Conservation (phyloP, 2,329 filamentous ascomycete genomes). For the Fusarium poae region DNA sequence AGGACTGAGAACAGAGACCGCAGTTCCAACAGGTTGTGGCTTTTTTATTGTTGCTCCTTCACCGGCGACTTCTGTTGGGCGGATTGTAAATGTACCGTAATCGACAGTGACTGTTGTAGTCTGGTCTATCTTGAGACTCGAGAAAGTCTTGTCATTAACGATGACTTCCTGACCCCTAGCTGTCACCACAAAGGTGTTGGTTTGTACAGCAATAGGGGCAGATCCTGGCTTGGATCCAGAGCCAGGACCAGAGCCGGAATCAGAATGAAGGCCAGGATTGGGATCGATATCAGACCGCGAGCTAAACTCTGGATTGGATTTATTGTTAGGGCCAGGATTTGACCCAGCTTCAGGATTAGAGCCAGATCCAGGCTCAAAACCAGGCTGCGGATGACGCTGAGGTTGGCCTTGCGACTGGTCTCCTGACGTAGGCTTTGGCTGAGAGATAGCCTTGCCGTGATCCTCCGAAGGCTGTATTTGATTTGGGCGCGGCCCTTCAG, state of each 20-base stretch:
- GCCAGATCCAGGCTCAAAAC: neutral
- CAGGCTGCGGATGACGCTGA: neutral
- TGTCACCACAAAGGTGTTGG: conserved; percentile 56
- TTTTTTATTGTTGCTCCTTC: conserved; percentile 60
- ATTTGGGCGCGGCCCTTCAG: conserved; percentile 2
- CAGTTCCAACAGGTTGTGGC: conserved; percentile 52
- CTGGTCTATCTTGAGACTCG: conserved; percentile 53
- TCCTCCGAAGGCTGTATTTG: neutral
- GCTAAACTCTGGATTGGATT: no score
- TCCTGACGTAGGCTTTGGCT: conserved; percentile 9
- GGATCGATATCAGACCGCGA: neutral
- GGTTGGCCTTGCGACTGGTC: conserved; percentile 10
- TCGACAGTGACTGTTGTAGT: conserved; percentile 59
- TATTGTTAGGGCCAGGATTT: neutral
- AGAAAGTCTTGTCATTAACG: conserved; percentile 62
- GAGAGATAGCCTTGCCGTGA: conserved; percentile 1
- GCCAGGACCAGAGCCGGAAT: neutral
- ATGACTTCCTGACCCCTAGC: conserved; percentile 61
- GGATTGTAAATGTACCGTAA: conserved; percentile 61
- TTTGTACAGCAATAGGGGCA: neutral
- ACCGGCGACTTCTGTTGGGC: conserved; percentile 61
- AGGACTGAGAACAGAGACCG: conserved; percentile 52
- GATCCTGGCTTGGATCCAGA: neutral
- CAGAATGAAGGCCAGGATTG: neutral
- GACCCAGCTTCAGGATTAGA: neutral